phyloP scores from a whole-genome alignment of 179 eudicot genomes.

The Heliamphora pulchella region DNA sequence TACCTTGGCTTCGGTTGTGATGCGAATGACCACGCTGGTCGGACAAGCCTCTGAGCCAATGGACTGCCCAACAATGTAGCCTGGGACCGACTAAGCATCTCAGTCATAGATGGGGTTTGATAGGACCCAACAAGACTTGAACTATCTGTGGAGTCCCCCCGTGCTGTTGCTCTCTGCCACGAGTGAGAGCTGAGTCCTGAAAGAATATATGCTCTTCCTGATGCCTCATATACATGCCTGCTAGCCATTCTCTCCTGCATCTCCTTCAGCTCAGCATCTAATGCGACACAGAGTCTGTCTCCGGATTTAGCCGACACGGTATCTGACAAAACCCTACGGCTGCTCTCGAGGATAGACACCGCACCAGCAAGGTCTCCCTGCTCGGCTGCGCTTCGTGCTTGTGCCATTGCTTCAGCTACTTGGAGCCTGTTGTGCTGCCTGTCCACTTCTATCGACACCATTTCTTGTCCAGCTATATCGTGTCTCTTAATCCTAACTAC shows the following conservation, averaged over 20 bases:
- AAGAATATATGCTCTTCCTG: slow-evolving; percentile 76
- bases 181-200: slow-evolving; percentile 95
- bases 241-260: slow-evolving; percentile 85
- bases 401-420: slow-evolving; percentile 74
- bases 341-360: slow-evolving; percentile 44
- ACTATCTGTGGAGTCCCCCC: slow-evolving; percentile 71
- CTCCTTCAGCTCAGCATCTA: slow-evolving; percentile 70
- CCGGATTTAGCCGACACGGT: slow-evolving; percentile 45
- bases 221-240: slow-evolving; percentile 69
- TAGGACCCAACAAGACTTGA: slow-evolving; percentile 58
- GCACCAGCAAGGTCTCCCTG: slow-evolving; percentile 57
- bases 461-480: slow-evolving; percentile 26
- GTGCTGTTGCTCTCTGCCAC: slow-evolving; percentile 88
- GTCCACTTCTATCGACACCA: slow-evolving; percentile 64
- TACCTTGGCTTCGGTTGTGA: slow-evolving; percentile 51
- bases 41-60: slow-evolving; percentile 34
- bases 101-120: slow-evolving; percentile 78
- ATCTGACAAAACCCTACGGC: slow-evolving; percentile 34
- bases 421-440: slow-evolving; percentile 57
- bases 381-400: slow-evolving; percentile 67
- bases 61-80: slow-evolving; percentile 44
- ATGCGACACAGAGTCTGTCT: slow-evolving; percentile 55
- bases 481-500: slow-evolving; percentile 50
- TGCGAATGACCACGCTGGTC: slow-evolving; percentile 39
- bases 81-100: slow-evolving; percentile 80